Evolutionary conservation across 2,329 filamentous ascomycete species (phyloP), one percentile per base, ranked within the genome.

Genomic region (Aspergillus novofumigatus): DNA sequence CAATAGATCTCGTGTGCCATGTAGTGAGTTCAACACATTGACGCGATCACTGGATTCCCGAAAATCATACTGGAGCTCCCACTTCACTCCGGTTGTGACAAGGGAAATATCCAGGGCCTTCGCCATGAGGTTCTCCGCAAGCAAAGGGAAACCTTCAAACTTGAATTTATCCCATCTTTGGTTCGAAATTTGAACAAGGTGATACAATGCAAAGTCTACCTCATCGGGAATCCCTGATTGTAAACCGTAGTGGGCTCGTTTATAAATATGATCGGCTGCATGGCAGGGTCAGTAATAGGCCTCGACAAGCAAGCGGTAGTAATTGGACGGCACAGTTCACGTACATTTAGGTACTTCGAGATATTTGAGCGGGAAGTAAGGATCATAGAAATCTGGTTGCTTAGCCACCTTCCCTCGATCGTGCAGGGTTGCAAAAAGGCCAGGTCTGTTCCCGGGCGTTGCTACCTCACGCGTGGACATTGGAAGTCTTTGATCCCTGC

Each of bases 161-260:
- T 91, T 89, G 76, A 96, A 97, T 74, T 96, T 96, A 71, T 97
- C 94, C 49, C 93, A 93, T 47, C 92, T 85, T 73, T 97, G 92
- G 69, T 88, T 94, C 0, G 92, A 97, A 28, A 97, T 97, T 71
- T 96, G 96, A 58, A 97, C 92, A 3, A 97, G 78, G 67, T 97
- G 93, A 66, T 96, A 91, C 10, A 97, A 79, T 0, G 92, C 93
- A 75, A 95, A 97, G n/a, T 91, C 87, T 67, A 97, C 89, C 70
- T 99, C 93, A 11, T 87, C 83, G 3, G 83, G 83, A 26, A 96
- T 85, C 2, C 86, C 85, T 14, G 91, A 96, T 60, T 90, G 89
- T 26, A 99, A 78, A 4, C 92, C 88, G 64, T 92, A 87, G 41
- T 96, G 82, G 61, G 91, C 95, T 47, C 92, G 87, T 51, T 93